Percentiles rank a stretch among this genome's conserved stretches.
Evolutionary conservation across 2,329 filamentous ascomycete genomes (phyloP).

Genomic region (Mollisiaceae sp.): DNA sequence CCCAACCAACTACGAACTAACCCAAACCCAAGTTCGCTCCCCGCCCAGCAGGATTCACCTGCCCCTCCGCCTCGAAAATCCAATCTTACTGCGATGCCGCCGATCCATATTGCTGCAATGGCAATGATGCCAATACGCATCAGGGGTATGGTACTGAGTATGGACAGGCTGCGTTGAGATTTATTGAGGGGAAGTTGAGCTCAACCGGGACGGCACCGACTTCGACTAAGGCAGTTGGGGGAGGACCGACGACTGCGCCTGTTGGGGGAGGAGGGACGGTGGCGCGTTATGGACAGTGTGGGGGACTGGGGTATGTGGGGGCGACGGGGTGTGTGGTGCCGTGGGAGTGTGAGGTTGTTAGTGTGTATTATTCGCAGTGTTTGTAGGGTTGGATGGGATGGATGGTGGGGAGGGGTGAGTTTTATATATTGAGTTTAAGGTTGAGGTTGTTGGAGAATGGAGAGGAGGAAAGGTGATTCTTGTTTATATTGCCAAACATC

Average conservation of each 20-base stretch:
- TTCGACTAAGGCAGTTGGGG: neutral
- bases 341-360: constrained; percentile 18
- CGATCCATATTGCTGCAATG: constrained; percentile 68
- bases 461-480: neutral
- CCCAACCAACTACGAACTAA: neutral
- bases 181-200: constrained; percentile 58
- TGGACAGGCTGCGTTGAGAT: constrained; percentile 59
- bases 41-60: constrained; percentile 58
- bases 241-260: neutral
- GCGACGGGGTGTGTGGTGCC: constrained; percentile 20
- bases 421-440: no score
- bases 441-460: neutral
- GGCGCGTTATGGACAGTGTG: constrained; percentile 25
- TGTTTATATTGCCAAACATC: neutral
- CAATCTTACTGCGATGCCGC: constrained; percentile 64
- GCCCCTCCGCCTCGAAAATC: constrained; percentile 58
- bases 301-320: constrained; percentile 21
- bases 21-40: constrained; percentile 54
- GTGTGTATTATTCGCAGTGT: constrained; percentile 27
- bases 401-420: neutral
- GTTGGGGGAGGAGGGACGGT: constrained; percentile 1
- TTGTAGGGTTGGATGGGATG: constrained; percentile 12
- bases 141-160: constrained; percentile 63
- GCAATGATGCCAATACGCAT: constrained; percentile 58
- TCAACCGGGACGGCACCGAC: constrained; percentile 1